Evolutionary conservation across 1,284 basidiomycete genomes (phyloP).

Genomic region (Marasmius fiardii): DNA sequence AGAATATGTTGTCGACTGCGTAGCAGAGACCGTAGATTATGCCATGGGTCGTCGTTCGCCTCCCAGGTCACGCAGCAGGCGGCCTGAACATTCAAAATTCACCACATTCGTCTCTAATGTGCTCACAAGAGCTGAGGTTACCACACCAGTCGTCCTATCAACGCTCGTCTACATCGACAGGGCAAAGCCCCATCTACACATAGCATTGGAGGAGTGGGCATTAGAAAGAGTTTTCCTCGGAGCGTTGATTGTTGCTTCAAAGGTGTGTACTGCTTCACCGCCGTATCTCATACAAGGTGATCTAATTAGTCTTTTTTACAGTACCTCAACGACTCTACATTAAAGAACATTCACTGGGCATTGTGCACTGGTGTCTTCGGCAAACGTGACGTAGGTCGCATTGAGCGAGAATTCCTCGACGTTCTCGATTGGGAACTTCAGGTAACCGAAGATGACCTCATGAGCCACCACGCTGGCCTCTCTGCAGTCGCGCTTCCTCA

Average conservation of each 20-base stretch:
- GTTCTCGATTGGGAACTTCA: constrained; percentile 70
- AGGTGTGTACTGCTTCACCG: constrained; percentile 41
- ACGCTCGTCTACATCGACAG: constrained; percentile 69
- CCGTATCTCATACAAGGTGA: constrained; percentile 5
- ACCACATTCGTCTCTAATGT: constrained; percentile 60
- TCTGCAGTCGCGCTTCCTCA: constrained; percentile 2
- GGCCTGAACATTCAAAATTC: constrained; percentile 53
- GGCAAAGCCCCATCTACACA: constrained; percentile 69
- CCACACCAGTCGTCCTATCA: constrained; percentile 58
- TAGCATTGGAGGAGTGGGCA: constrained; percentile 77
- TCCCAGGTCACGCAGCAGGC: constrained; percentile 46
- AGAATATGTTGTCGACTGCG: constrained; percentile 68
- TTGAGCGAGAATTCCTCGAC: constrained; percentile 75
- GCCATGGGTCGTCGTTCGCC: constrained; percentile 58
- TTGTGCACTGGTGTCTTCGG: constrained; percentile 76
- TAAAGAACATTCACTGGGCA: constrained; percentile 78
- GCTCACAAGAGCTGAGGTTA: constrained; percentile 64
- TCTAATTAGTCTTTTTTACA: constrained; percentile 25
- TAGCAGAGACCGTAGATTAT: constrained; percentile 68
- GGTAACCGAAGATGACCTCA: constrained; percentile 51
- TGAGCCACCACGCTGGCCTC: constrained; percentile 10
- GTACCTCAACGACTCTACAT: constrained; percentile 73
- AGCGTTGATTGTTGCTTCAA: constrained; percentile 67
- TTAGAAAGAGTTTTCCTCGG: constrained; percentile 73
- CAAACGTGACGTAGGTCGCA: constrained; percentile 72